phyloP scores from a whole-genome alignment of 2,329 filamentous ascomycete species.

The Aureobasidium sp. region DNA sequence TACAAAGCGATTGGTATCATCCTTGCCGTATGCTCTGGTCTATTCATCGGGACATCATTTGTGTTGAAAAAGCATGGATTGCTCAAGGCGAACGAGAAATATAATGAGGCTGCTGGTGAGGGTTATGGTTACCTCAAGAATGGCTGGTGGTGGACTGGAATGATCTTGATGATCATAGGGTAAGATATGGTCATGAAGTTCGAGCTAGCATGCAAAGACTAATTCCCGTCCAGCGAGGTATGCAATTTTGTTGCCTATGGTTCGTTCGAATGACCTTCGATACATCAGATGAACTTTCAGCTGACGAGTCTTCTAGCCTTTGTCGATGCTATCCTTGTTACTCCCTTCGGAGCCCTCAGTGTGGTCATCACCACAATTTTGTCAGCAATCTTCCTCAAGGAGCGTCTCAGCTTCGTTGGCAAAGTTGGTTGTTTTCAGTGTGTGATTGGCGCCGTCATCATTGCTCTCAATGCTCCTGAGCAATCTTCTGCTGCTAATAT shows the following conservation, averaged over 20 bases:
- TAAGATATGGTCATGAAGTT: background rate
- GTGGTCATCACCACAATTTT: constrained; percentile 89
- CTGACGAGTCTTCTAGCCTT: background rate
- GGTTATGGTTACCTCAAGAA: constrained; percentile 98
- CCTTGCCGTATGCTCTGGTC: constrained; percentile 76
- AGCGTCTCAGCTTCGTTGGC: constrained; percentile 88
- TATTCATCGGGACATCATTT: constrained; percentile 92
- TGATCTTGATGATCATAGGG: constrained; percentile 94
- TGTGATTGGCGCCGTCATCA: constrained; percentile 86
- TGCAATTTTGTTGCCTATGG: constrained; percentile 95
- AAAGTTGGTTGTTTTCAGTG: constrained; percentile 95
- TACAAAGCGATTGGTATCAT: constrained; percentile 86
- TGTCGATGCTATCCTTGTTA: constrained; percentile 91
- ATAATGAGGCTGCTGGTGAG: constrained; percentile 90
- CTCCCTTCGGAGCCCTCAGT: constrained; percentile 80
- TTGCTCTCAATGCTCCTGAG: constrained; percentile 85
- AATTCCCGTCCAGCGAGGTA: constrained; percentile 49
- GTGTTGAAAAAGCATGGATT: constrained; percentile 92
- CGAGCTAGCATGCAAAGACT: background rate
- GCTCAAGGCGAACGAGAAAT: constrained; percentile 88
- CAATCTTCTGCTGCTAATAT: constrained; percentile 81
- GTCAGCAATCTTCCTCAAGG: constrained; percentile 91
- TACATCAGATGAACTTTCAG: background rate
- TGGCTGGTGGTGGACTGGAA: constrained; percentile 87
- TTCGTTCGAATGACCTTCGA: background rate